These are phyloP conservation scores for Hericium alpestre DNA, from an alignment of 768 basidiomycete species.

Conservation along the genomic window DNA sequence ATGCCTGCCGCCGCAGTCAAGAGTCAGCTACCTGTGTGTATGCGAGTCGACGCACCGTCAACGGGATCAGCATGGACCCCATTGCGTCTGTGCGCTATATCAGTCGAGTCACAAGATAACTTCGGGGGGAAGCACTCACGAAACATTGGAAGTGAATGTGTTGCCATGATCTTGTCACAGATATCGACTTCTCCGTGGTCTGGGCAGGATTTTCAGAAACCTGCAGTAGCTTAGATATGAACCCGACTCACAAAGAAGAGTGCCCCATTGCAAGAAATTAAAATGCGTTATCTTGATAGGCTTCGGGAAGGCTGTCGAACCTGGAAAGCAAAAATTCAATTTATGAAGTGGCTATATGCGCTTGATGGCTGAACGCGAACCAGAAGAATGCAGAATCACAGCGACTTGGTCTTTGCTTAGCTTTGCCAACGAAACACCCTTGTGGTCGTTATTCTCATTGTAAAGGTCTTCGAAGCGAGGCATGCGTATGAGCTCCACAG, in stretches of 20 bases:
- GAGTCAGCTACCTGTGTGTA: not conserved
- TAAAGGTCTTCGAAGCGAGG: conserved; percentile 14
- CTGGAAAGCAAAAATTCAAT: not conserved
- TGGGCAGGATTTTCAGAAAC: not conserved
- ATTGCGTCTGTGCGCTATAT: not conserved
- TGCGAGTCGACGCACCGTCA: not conserved
- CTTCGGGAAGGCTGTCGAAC: conserved; percentile 6
- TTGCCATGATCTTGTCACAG: not conserved
- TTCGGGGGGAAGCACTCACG: not conserved
- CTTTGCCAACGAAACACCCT: not conserved
- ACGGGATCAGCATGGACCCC: conserved; percentile 1
- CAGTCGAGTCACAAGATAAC: not conserved
- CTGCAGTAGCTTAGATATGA: not conserved
- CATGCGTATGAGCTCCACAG: conserved; percentile 6
- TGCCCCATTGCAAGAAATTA: not conserved
- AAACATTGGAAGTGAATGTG: not conserved
- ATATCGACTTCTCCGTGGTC: not conserved
- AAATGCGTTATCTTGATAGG: not conserved
- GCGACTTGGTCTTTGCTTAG: not conserved
- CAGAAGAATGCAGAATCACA: not conserved
- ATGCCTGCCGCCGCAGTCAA: not conserved
- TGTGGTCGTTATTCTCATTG: not conserved
- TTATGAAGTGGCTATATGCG: not conserved
- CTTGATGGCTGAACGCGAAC: not conserved
- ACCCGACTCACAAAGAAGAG: not conserved